Conservation (phyloP, 208 protist genomes). For the Leishmania tarentolae region DNA sequence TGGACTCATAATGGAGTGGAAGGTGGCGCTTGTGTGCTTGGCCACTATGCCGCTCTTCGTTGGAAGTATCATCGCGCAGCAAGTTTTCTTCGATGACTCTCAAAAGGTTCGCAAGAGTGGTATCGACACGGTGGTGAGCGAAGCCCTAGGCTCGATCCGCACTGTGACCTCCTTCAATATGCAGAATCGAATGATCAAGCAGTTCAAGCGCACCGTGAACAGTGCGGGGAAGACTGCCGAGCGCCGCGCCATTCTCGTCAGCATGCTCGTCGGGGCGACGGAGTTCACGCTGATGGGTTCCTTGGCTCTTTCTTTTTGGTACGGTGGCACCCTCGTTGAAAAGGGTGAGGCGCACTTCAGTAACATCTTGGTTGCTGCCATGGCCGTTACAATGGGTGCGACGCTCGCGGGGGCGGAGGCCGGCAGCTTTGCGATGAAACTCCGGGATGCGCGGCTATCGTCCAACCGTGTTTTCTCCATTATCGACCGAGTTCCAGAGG, state of each 20-base stretch:
- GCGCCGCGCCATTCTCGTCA: conserved; percentile 34
- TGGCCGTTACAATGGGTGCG: conserved; percentile 69
- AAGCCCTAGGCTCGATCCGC: conserved; percentile 69
- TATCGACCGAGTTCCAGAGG: conserved; percentile 70
- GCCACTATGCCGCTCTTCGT: conserved; percentile 63
- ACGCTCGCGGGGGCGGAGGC: conserved; percentile 61
- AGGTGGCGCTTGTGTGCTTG: conserved; percentile 63
- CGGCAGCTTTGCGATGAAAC: conserved; percentile 66
- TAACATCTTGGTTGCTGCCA: conserved; percentile 49
- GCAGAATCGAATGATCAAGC: conserved; percentile 32
- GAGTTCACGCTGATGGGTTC: conserved; percentile 60
- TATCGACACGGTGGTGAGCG: conserved; percentile 66
- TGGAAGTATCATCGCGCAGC: conserved; percentile 40
- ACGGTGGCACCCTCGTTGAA: conserved; percentile 71
- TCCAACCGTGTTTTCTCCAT: conserved; percentile 70
- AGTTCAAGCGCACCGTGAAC: conserved; percentile 35
- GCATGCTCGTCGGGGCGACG: conserved; percentile 42
- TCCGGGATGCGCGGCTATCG: conserved; percentile 44
- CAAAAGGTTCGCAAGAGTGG: conserved; percentile 36
- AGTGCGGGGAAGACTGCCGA: conserved; percentile 26
- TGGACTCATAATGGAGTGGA: conserved; percentile 70
- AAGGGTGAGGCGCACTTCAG: conserved; percentile 72
- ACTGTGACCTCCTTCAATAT: conserved; percentile 84
- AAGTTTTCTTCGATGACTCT: conserved; percentile 44
- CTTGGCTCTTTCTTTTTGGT: conserved; percentile 80